Percentiles rank a stretch among this genome's conserved stretches.
These are phyloP conservation scores for Saccharomyces hybrid DNA, from an alignment of 1,139 yeast genomes.

Conservation along the genomic window DNA sequence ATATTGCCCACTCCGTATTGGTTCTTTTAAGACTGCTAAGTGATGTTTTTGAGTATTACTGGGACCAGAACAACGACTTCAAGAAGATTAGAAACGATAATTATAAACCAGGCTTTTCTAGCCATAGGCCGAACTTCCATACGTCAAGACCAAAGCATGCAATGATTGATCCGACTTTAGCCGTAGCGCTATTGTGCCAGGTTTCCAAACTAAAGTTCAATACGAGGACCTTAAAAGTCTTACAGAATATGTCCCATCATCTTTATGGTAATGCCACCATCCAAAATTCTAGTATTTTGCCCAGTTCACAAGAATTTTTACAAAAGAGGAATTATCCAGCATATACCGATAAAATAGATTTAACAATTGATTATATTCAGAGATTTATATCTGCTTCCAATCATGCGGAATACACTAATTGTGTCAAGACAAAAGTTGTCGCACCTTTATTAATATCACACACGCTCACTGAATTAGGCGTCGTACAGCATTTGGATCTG, in stretches of 20 bases:
- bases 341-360: conserved; percentile 21
- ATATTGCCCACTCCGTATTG: conserved; percentile 20
- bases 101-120: conserved; percentile 20
- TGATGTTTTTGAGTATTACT: conserved; percentile 25
- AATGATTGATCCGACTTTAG: conserved; percentile 14
- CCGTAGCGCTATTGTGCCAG: conserved; percentile 12
- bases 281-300: conserved; percentile 13
- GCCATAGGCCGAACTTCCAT: conserved; percentile 25
- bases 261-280: conserved; percentile 15
- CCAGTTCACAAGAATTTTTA: conserved; percentile 15
- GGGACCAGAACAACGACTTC: conserved; percentile 18
- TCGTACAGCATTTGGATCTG: conserved; percentile 22
- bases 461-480: conserved; percentile 15
- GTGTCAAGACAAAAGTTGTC: conserved; percentile 15
- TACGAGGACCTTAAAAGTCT: conserved; percentile 13
- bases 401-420: conserved; percentile 20
- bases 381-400: conserved; percentile 29
- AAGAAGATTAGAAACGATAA: conserved; percentile 4
- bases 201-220: conserved; percentile 21
- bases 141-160: conserved; percentile 19
- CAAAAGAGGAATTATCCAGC: conserved; percentile 12
- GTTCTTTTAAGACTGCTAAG: conserved; percentile 23
- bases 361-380: conserved; percentile 22
- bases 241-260: conserved; percentile 16
- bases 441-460: conserved; percentile 19